A percentile compares a stretch with the other conserved stretches of the same genome.
These are phyloP conservation scores for Roridomyces roridus DNA, from an alignment of 768 basidiomycete genomes.

Conservation along the genomic window DNA sequence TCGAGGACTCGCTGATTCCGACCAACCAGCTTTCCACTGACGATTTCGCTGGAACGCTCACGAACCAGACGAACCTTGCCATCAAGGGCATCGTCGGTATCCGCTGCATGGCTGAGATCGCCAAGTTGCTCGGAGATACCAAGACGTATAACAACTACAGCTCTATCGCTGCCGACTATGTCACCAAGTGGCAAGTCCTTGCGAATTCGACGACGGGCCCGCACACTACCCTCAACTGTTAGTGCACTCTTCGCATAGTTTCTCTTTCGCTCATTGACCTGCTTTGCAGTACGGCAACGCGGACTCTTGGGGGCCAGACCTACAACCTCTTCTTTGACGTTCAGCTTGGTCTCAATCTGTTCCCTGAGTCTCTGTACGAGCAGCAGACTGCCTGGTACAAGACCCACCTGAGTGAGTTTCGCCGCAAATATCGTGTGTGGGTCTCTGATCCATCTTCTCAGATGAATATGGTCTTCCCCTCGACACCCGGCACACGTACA, in stretches of 20 bases:
- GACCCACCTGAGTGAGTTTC: constrained; percentile 28
- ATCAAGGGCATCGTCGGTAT: constrained; percentile 76
- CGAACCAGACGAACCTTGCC: constrained; percentile 73
- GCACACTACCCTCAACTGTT: constrained; percentile 49
- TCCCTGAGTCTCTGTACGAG: constrained; percentile 40
- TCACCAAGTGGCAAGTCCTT: constrained; percentile 47
- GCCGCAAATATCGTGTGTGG: no score
- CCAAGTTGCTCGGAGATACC: constrained; percentile 45
- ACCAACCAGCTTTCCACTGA: constrained; percentile 62
- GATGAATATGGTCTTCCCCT: constrained; percentile 35
- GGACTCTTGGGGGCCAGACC: constrained; percentile 1
- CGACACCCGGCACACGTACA: constrained; percentile 42
- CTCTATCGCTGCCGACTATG: constrained; percentile 48
- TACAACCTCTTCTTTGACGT: constrained; percentile 49
- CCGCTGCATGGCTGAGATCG: constrained; percentile 65
- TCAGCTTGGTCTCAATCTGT: constrained; percentile 46
- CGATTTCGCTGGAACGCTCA: constrained; percentile 55
- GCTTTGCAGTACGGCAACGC: neutral
- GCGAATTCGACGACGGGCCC: constrained; percentile 45
- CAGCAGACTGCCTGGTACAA: constrained; percentile 41
- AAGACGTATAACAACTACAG: constrained; percentile 48
- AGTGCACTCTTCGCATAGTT: constrained; percentile 32
- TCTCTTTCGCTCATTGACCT: neutral
- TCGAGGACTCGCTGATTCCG: constrained; percentile 57
- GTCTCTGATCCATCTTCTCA: no score